phyloP scores from a whole-genome alignment of 2,329 filamentous ascomycete species.

The Chaetoscypha palmicola region DNA sequence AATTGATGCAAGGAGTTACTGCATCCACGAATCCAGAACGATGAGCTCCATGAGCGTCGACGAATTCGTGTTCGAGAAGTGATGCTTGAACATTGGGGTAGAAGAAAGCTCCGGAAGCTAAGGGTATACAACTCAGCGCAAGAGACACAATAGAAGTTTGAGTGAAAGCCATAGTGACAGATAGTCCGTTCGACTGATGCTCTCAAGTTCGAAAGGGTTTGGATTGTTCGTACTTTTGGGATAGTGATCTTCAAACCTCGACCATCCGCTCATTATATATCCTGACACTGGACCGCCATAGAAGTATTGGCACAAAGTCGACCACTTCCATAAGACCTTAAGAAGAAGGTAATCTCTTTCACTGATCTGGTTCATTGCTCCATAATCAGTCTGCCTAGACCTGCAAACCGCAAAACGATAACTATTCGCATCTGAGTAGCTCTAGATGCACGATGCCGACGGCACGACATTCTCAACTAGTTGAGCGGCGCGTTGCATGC shows the following conservation, averaged over 20 bases:
- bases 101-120: constrained; percentile 12
- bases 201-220: background rate
- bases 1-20: constrained; percentile 49
- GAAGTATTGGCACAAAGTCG: no score
- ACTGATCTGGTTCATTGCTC: background rate
- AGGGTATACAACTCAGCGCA: background rate
- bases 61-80: constrained; percentile 19
- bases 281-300: no score
- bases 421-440: background rate
- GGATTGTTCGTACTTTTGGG: background rate
- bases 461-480: background rate
- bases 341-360: constrained; percentile 2
- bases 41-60: constrained; percentile 20
- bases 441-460: background rate
- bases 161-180: constrained; percentile 1
- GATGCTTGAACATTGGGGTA: constrained; percentile 18
- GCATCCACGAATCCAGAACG: constrained; percentile 41
- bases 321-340: background rate
- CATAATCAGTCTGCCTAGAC: background rate
- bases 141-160: background rate
- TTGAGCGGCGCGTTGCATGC: background rate
- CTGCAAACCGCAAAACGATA: background rate
- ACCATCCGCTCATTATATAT: background rate
- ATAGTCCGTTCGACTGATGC: background rate
- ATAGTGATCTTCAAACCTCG: no score